Evolutionary conservation across 352 stramenopile genomes (phyloP), one percentile per base, ranked within the genome.

Genomic region (Phytophthora quininea): DNA sequence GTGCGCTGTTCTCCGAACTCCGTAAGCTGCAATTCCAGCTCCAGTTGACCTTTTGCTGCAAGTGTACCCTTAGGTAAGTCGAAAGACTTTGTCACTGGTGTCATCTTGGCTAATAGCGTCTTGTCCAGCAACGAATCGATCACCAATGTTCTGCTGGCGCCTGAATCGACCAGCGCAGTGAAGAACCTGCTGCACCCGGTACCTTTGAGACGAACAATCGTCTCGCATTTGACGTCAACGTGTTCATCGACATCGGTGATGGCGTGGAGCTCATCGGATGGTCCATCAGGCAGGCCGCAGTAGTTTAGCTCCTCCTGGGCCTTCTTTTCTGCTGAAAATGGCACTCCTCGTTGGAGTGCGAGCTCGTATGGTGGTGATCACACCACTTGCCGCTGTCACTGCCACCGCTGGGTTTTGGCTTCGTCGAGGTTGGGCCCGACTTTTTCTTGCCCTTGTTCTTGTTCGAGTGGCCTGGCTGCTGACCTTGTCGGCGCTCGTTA

Each of bases 1-100:
- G 52, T 54, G 33, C 45, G 56, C 15, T 56, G 40, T 19, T 63
- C 33, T 8, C 56, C 47, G 35, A 63, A 63, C 45, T 63, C 46
- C 3, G 35, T 35, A 3, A 63, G 47, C n/a, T 63, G 43, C 30
- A 61, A 19, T 0, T 31, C 8, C 43, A 52, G 9, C 9, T 30
- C 6, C 7, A 61, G 29, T 7, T 7, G n/a, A 1, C 42, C 54
- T 5, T 5, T 14, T 7, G 31, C 48, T 12, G 2, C 7, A 30
- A 62, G 8, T 15, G 11, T 53, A 5, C 55, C 55, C 8, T 54
- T 32, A 2, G 45, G 45, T 14, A 54, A 12, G n/a, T 40, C 37
- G 14, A 62, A 62, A 7, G 31, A 46, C 19, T 12, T 48, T 37
- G 15, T 7, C 1, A 6, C 1, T 4, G 6, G 14, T 11, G 7